Evolutionary conservation across 2,329 filamentous ascomycete genomes (phyloP).

Genomic region (Colletotrichum sublineola): DNA sequence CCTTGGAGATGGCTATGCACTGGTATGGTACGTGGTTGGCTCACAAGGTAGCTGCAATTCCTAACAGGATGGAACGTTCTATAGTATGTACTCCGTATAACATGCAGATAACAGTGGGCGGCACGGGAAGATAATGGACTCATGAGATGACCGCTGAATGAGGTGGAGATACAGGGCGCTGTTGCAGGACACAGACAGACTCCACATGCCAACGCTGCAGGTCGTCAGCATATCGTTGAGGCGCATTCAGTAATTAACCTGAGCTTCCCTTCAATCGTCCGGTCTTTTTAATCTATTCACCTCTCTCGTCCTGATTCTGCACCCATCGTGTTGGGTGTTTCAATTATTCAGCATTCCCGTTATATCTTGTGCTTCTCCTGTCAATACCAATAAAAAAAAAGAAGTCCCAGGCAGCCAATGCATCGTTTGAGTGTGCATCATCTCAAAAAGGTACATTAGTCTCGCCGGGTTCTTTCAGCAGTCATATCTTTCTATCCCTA

Average conservation of each 20-base stretch:
- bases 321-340: background rate
- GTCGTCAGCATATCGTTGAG: background rate
- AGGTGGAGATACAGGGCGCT: slow-evolving; percentile 25
- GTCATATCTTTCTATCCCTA: background rate
- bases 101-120: background rate
- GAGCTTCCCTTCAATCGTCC: background rate
- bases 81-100: no score
- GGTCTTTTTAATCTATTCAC: background rate
- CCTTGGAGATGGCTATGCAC: no score
- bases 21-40: background rate
- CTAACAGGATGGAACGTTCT: background rate
- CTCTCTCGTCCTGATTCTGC: background rate
- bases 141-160: background rate
- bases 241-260: background rate
- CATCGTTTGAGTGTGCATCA: background rate
- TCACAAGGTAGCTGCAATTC: background rate
- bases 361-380: background rate
- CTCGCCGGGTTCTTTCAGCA: background rate
- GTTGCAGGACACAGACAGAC: slow-evolving; percentile 12
- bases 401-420: background rate
- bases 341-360: slow-evolving; percentile 13
- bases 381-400: background rate
- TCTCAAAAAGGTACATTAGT: background rate
- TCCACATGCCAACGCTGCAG: slow-evolving; percentile 16
- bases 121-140: background rate